Evolutionary conservation across 306 rosid genomes (phyloP).

Genomic region (Vigna mungo): DNA sequence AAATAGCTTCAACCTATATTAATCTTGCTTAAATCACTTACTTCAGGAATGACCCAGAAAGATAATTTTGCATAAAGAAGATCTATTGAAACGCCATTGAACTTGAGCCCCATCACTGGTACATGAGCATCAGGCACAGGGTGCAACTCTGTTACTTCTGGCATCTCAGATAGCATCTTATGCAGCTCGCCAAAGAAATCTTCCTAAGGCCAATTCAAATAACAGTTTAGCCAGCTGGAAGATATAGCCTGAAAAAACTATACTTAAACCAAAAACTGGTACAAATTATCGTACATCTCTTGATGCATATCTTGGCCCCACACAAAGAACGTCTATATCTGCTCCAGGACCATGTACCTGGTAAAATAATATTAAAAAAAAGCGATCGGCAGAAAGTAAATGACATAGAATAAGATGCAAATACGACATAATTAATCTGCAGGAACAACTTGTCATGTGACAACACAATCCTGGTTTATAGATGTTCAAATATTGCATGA

Average conservation of each 20-base stretch:
- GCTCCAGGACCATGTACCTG: constrained; percentile 91
- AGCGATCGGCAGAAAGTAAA: not conserved
- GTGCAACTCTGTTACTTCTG: constrained; percentile 91
- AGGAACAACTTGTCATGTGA: not conserved
- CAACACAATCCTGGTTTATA: constrained; percentile 3
- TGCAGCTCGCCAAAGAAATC: constrained; percentile 89
- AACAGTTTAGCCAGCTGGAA: constrained; percentile 30
- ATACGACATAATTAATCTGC: constrained; percentile 18
- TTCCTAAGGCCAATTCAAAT: constrained; percentile 61
- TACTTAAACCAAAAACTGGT: constrained; percentile 31
- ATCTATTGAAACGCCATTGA: constrained; percentile 82
- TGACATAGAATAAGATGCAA: constrained; percentile 29
- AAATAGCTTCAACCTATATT: not conserved
- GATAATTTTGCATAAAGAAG: constrained; percentile 90
- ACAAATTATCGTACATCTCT: constrained; percentile 69
- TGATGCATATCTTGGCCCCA: constrained; percentile 92
- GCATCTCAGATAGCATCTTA: constrained; percentile 80
- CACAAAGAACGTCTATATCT: constrained; percentile 92
- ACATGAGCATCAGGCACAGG: constrained; percentile 99
- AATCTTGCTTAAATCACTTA: constrained; percentile 50
- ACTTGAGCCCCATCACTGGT: constrained; percentile 83
- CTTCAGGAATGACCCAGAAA: constrained; percentile 93
- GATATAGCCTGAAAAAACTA: constrained; percentile 22
- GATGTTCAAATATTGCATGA: not conserved
- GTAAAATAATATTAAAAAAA: no score